Conservation (phyloP, 2,329 filamentous ascomycete species). For the Trichophaea hybrida region DNA sequence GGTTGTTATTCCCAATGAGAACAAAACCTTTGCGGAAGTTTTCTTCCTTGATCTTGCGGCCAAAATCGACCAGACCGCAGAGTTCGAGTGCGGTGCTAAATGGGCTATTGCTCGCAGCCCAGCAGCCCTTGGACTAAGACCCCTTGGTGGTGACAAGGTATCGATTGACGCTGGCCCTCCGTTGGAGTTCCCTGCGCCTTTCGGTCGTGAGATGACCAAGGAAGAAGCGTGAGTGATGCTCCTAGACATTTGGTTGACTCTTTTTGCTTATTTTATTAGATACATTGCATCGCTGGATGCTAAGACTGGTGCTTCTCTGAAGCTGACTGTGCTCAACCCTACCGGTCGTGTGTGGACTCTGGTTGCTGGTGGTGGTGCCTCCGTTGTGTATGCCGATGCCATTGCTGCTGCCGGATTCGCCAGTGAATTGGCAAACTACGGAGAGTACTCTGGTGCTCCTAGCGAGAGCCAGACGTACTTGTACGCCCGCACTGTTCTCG, state of each 20-base stretch:
- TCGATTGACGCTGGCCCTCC: conserved; percentile 92
- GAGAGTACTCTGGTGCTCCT: conserved; percentile 97
- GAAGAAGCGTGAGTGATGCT: conserved; percentile 55
- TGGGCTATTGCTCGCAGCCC: conserved; percentile 94
- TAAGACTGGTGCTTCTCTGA: conserved; percentile 97
- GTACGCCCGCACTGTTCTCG: conserved; percentile 92
- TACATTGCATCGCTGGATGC: conserved; percentile 98
- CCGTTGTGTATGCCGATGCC: conserved; percentile 96
- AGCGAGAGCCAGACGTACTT: conserved; percentile 99
- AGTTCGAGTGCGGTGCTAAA: conserved; percentile 98
- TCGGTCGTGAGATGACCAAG: conserved; percentile 95
- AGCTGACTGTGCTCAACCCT: conserved; percentile 89
- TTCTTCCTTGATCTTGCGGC: conserved; percentile 97
- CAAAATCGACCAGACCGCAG: conserved; percentile 97
- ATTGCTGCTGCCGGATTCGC: conserved; percentile 94
- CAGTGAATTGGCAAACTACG: conserved; percentile 95
- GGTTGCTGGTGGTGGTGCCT: conserved; percentile 97
- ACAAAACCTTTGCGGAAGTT: conserved; percentile 82
- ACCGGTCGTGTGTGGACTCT: conserved; percentile 93
- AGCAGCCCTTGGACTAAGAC: conserved; percentile 69
- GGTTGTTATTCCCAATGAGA: conserved; percentile 89
- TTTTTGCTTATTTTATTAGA: conserved; percentile 11
- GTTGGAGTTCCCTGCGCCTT: conserved; percentile 97
- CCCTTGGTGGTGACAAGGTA: conserved; percentile 56
- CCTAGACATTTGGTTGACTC: not conserved